Base-by-base conservation (phyloP, 495 filamentous ascomycete genomes). In the Opeltia flavorubescens region DNA sequence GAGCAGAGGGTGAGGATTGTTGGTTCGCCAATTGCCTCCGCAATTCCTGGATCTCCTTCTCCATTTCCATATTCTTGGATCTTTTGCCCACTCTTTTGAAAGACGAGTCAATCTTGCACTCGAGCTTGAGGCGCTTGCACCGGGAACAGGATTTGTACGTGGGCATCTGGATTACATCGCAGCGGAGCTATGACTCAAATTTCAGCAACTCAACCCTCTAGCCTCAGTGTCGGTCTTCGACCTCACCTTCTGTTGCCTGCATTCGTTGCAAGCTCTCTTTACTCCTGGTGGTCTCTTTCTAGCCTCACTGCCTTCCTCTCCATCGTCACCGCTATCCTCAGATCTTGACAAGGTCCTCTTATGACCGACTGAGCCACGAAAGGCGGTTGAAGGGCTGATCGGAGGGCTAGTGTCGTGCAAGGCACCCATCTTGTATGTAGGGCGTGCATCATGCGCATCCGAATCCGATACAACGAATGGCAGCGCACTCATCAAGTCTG, bases 41-140 rank as follows among this genome's bases (percentile, higher is more conserved):
- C 31, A 79, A 59, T 52, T 78, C 70, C 29, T 75, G 69, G 21
- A 77, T 73, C 57, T 80, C 74, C 39, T 68, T 59, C 57, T 91
- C 87, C 86, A 94, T 93, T 62, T 94, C 88, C 39, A 85, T 85
- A 63, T 94, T 86, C 55, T 84, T 84, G 49, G 78, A 85, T 41
- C 89, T 78, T 70, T 95, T 95, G 44, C 86, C 88, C 28, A 94
- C 72, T 43, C 89, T 83, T 66, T 91, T 93, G 67, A 95, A 95
- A 58, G 89, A 88, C 50, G 83, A 84, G 60, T 94, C 86, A 60
- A 95, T 94, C 56, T 86, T 86, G 72, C 89, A 95, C 21, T 80
- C 76, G 48, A 94, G 83, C 56, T 80, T 83, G 48, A 93, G 73
- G 55, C 86, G 86, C 58, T 76, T 80, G 67, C 89, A 95, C 52